These are phyloP conservation scores for Claviceps purpurea DNA, from an alignment of 2,329 filamentous ascomycete species.

Conservation along the genomic window DNA sequence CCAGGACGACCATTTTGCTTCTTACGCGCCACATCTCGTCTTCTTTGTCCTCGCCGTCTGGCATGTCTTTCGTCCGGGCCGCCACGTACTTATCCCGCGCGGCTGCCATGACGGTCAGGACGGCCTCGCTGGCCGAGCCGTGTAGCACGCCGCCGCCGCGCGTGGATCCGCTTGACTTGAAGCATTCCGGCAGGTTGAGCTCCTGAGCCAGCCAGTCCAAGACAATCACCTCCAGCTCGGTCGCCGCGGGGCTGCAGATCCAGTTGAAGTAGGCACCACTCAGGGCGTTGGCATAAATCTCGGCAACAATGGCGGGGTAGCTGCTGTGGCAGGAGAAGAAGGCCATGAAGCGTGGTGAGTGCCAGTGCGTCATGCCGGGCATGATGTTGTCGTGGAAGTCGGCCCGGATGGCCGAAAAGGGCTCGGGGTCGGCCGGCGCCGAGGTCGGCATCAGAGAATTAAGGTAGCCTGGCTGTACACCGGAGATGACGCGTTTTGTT, in stretches of 20 bases:
- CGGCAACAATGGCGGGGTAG: conserved; percentile 80
- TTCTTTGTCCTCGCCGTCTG: conserved; percentile 51
- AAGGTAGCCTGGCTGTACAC: conserved; percentile 75
- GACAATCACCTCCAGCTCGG: conserved; percentile 84
- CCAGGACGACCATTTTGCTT: conserved; percentile 58
- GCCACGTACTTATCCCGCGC: conserved; percentile 68
- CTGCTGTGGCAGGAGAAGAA: conserved; percentile 76
- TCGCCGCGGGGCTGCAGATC: conserved; percentile 85
- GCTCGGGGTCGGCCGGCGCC: conserved; percentile 53
- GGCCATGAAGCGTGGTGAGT: conserved; percentile 88
- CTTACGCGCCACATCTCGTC: conserved; percentile 46
- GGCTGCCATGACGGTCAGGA: conserved; percentile 76
- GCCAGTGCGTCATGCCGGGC: conserved; percentile 89
- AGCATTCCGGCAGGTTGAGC: conserved; percentile 26
- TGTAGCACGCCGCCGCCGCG: conserved; percentile 85
- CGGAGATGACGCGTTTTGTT: conserved; percentile 61
- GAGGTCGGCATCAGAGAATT: conserved; percentile 58
- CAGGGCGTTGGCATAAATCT: conserved; percentile 83
- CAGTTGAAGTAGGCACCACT: conserved; percentile 92
- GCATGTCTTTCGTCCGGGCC: conserved; percentile 38
- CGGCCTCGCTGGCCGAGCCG: conserved; percentile 76
- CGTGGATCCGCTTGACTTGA: conserved; percentile 33
- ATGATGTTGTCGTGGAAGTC: conserved; percentile 81
- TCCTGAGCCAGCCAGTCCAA: conserved; percentile 82
- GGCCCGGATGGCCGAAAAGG: conserved; percentile 65